Evolutionary conservation across 2,329 filamentous ascomycete genomes (phyloP).

Genomic region (Amphichorda felina): DNA sequence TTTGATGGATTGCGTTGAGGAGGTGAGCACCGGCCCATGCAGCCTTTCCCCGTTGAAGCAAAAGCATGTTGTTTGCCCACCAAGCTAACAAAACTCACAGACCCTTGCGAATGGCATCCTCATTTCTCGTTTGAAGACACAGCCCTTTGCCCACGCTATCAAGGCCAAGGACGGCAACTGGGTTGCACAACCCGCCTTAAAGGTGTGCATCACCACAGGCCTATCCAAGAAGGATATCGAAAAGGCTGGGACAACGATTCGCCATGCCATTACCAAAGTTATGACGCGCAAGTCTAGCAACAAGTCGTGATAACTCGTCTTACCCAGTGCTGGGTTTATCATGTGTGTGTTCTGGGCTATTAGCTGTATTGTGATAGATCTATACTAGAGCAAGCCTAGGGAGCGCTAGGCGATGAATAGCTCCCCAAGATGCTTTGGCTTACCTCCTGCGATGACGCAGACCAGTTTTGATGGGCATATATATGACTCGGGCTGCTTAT

Average conservation of each 20-base stretch:
- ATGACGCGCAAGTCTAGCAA: conserved; percentile 52
- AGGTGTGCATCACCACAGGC: conserved; percentile 81
- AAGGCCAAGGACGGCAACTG: conserved; percentile 52
- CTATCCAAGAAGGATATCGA: conserved; percentile 91
- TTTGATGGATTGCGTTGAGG: conserved; percentile 87
- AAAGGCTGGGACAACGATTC: conserved; percentile 77
- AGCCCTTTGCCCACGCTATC: conserved; percentile 52
- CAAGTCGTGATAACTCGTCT: conserved; percentile 9
- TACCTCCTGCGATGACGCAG: too few relatives aligned
- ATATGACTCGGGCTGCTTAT: too few relatives aligned
- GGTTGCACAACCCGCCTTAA: conserved; percentile 69
- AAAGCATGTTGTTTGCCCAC: too few relatives aligned
- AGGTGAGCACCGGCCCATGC: conserved; percentile 45
- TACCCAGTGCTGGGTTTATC: too few relatives aligned
- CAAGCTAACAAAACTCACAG: conserved; percentile 27
- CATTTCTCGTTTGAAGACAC: conserved; percentile 74
- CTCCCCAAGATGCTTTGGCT: too few relatives aligned
- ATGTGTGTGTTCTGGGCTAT: too few relatives aligned
- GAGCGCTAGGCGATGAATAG: too few relatives aligned
- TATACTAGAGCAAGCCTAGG: too few relatives aligned
- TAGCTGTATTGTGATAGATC: too few relatives aligned
- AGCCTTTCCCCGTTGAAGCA: too few relatives aligned
- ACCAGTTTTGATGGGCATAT: too few relatives aligned
- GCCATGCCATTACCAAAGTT: conserved; percentile 90
- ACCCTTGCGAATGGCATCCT: conserved; percentile 78